Evolutionary conservation across 139 green algal genomes (phyloP).

Genomic region (Picochlorum sp.): DNA sequence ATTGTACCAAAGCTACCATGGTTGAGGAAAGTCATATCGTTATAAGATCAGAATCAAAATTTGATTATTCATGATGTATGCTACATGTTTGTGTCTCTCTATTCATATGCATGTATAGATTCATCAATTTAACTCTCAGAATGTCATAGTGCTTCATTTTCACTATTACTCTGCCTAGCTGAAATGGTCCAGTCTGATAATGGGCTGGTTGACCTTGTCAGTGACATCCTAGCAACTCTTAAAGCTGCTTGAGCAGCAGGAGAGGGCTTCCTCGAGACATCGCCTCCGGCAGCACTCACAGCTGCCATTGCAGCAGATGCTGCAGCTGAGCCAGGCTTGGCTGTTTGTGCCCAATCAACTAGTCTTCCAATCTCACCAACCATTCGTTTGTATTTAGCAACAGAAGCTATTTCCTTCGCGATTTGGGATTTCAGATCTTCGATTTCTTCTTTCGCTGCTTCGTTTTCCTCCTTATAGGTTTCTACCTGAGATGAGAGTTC

Average conservation of each 20-base stretch:
- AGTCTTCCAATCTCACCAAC: slow-evolving; percentile 22
- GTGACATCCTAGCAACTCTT: background rate
- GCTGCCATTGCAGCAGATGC: slow-evolving; percentile 1
- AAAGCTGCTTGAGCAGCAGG: slow-evolving; percentile 1
- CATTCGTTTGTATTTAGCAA: slow-evolving; percentile 22
- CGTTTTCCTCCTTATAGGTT: background rate
- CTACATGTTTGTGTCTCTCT: no score
- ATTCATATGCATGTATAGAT: no score
- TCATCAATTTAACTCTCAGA: no score
- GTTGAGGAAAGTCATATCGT: no score
- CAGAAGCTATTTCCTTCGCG: background rate
- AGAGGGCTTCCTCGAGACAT: background rate
- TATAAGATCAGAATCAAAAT: no score
- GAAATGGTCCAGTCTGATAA: no score
- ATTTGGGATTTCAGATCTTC: slow-evolving; percentile 4
- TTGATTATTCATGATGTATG: no score
- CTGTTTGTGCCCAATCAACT: slow-evolving; percentile 21
- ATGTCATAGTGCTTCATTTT: no score
- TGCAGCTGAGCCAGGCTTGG: background rate
- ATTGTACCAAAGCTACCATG: no score
- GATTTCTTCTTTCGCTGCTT: background rate
- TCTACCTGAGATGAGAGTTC: background rate
- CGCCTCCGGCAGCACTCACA: background rate
- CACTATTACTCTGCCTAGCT: no score
- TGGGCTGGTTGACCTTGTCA: background rate